Evolutionary conservation across 345 rosid genomes (phyloP), one percentile per base, ranked within the genome.

Genomic region (Eucalyptus virginea): DNA sequence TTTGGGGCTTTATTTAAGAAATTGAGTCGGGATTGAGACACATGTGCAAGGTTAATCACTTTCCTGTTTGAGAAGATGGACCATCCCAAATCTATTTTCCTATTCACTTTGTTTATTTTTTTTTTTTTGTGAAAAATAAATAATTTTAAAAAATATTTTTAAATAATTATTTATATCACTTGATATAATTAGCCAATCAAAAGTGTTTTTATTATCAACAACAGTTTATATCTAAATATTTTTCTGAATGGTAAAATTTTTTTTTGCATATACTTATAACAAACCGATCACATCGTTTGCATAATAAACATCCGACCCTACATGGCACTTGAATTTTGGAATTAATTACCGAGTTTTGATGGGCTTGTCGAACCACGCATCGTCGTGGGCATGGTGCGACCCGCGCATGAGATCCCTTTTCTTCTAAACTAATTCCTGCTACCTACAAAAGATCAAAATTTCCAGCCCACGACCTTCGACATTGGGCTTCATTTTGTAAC

Each of bases 121-220:
- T n/a, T n/a, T n/a, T n/a, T n/a, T n/a, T n/a, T n/a, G n/a, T n/a
- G 0, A 60, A 26, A 56, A 56, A 9, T 9, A 24, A 56, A 56
- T 56, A 21, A 2, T n/a, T 56, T 9, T 9, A 4, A 56, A 56
- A 21, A 1, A 8, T 8, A 21, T 19, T 24, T 28, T 60, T 3
- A 28, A 60, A 60, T 3, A 12, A 60, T 0, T 0, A 11, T 12
- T 28, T 30, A 10, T 28, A 28, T 1, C 69, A 6, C 4, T 60
- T 28, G 32, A 60, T 6, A 60, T 60, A 60, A 60, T 13, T 28
- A 62, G 4, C 4, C 8, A 28, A 12, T 30, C 8, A 6, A 60
- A 62, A 26, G 13, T 26, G 28, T 26, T 58, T 58, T 58, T 2
- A 58, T 58, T 11, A 10, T 26, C 3, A 1, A 9, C 1, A 2